These are phyloP conservation scores for Chenopodium formosanum DNA, from an alignment of 148 eudicot species.

Conservation along the genomic window DNA sequence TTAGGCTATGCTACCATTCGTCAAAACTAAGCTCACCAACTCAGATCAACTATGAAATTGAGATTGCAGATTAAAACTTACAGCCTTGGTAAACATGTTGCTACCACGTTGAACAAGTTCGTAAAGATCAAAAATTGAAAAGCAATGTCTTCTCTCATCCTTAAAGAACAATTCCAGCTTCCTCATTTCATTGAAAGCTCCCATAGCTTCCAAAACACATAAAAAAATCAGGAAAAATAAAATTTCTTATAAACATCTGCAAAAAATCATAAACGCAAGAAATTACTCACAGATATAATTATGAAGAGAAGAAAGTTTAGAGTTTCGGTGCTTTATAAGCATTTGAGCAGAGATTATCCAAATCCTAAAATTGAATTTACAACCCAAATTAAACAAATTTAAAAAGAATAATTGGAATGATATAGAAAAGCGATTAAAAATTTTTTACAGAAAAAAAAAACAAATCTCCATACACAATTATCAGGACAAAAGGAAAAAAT, in stretches of 20 bases:
- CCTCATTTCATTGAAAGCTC: conserved; percentile 90
- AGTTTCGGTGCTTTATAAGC: no score
- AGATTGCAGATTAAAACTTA: conserved; percentile 33
- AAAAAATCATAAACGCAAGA: neutral
- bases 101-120: conserved; percentile 98
- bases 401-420: neutral
- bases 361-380: no score
- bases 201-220: conserved; percentile 61
- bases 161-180: conserved; percentile 84
- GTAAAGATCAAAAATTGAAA: conserved; percentile 73
- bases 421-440: neutral
- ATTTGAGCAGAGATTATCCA: no score
- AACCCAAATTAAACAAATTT: no score
- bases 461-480: no score
- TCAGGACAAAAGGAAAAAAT: no score
- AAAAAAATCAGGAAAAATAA: neutral
- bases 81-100: conserved; percentile 89
- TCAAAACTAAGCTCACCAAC: no score
- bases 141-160: conserved; percentile 84
- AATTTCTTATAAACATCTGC: neutral
- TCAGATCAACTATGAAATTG: no score
- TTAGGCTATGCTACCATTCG: no score
- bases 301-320: no score
- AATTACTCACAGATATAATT: conserved; percentile 33
- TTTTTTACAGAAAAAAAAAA: no score